Evolutionary conservation across 805 yeast species (phyloP).

Genomic region (Ogataea wickerhamii): DNA sequence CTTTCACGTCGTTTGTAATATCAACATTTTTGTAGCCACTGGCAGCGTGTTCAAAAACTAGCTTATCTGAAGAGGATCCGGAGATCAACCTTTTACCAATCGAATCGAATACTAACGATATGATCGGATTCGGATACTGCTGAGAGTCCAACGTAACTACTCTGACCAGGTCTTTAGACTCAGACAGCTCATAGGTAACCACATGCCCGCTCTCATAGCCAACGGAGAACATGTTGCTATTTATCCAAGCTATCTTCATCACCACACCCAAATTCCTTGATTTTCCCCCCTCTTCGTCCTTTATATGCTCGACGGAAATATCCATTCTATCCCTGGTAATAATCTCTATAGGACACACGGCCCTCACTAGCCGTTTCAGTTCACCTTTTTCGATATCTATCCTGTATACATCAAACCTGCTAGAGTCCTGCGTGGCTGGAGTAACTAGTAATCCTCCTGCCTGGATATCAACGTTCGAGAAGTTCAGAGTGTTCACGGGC

Average conservation of each 20-base stretch:
- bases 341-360: conserved; percentile 29
- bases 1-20: conserved; percentile 7
- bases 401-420: conserved; percentile 58
- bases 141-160: conserved; percentile 22
- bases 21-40: conserved; percentile 1
- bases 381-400: conserved; percentile 19
- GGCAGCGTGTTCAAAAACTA: conserved; percentile 29
- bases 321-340: conserved; percentile 25
- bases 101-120: conserved; percentile 38
- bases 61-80: conserved; percentile 47
- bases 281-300: conserved; percentile 14
- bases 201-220: conserved; percentile 79
- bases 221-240: conserved; percentile 34
- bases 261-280: conserved; percentile 55
- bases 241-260: conserved; percentile 51
- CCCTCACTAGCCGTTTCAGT: conserved; percentile 33
- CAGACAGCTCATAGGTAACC: conserved; percentile 26
- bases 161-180: conserved; percentile 17
- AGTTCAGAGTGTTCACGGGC: conserved; percentile 73
- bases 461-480: conserved; percentile 54
- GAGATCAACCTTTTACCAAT: conserved; percentile 31
- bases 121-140: conserved; percentile 55
- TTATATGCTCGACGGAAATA: conserved; percentile 11
- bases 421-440: conserved; percentile 63
- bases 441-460: conserved; percentile 37